These are phyloP conservation scores for Candida quercuum DNA, from an alignment of 805 yeast genomes.

Conservation along the genomic window DNA sequence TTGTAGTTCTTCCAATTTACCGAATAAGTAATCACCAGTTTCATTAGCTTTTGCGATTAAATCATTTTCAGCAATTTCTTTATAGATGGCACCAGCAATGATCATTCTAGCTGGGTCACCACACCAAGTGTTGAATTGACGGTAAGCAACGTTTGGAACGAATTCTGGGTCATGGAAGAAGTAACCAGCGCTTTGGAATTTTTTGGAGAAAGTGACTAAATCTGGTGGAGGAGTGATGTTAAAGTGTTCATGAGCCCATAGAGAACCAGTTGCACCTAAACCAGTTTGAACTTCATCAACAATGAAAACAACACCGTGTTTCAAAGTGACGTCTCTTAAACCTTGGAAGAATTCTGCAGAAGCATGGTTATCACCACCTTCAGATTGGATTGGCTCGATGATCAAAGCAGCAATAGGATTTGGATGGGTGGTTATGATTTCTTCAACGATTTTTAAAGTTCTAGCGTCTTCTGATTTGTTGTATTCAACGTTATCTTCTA, in stretches of 20 bases:
- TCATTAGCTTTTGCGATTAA: slow-evolving; percentile 49
- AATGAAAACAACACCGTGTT: slow-evolving; percentile 65
- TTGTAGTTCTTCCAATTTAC: slow-evolving; percentile 47
- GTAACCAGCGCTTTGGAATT: slow-evolving; percentile 87
- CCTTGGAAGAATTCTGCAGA: slow-evolving; percentile 76
- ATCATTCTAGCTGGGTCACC: slow-evolving; percentile 84
- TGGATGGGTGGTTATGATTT: slow-evolving; percentile 59
- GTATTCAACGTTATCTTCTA: slow-evolving; percentile 55
- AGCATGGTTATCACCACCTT: slow-evolving; percentile 91
- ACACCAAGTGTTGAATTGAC: slow-evolving; percentile 93
- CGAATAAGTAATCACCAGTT: slow-evolving; percentile 65
- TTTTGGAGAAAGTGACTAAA: slow-evolving; percentile 81
- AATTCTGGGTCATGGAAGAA: slow-evolving; percentile 71
- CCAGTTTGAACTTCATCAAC: slow-evolving; percentile 91
- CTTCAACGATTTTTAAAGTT: slow-evolving; percentile 73
- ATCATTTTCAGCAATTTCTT: slow-evolving; percentile 57
- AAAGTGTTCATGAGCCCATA: slow-evolving; percentile 91
- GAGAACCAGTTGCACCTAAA: slow-evolving; percentile 77
- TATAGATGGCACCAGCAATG: slow-evolving; percentile 67
- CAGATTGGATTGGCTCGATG: slow-evolving; percentile 88
- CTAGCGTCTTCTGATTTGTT: slow-evolving; percentile 78
- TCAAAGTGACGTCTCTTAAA: slow-evolving; percentile 66
- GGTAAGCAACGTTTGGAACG: slow-evolving; percentile 71
- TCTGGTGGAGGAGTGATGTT: slow-evolving; percentile 72
- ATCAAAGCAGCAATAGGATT: slow-evolving; percentile 83